phyloP scores from a whole-genome alignment of 2,329 filamentous ascomycete species.

The Hymenoscyphus fructigenus region DNA sequence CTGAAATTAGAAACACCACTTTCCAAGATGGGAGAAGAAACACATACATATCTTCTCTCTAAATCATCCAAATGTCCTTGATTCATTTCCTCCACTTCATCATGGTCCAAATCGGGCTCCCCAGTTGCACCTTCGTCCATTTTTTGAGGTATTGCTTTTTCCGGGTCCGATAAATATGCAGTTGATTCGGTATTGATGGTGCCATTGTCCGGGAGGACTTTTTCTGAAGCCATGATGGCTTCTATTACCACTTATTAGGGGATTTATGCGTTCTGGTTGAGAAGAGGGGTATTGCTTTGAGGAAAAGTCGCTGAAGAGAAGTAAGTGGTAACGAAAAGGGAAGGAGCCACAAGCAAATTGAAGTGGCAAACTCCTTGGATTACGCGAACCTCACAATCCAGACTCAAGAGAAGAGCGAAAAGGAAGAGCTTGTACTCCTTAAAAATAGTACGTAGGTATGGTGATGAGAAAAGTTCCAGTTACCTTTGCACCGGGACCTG shows the following conservation, averaged over 20 bases:
- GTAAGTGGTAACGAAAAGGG: too few species aligned
- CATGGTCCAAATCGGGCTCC: conserved; percentile 30
- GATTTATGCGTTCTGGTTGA: not conserved
- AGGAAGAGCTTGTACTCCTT: not conserved
- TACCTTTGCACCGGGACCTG: not conserved
- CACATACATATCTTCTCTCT: conserved; percentile 27
- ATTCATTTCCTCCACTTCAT: conserved; percentile 33
- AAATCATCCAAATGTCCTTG: conserved; percentile 31
- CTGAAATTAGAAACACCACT: conserved; percentile 22
- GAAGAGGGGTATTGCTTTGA: not conserved
- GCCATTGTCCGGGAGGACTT: conserved; percentile 20
- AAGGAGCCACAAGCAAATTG: too few species aligned
- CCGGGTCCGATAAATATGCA: conserved; percentile 20
- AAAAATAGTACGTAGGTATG: not conserved
- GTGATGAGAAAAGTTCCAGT: not conserved
- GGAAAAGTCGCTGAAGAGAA: not conserved
- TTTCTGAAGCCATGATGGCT: conserved; percentile 19
- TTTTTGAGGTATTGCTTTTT: conserved; percentile 15
- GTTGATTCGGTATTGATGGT: conserved; percentile 24
- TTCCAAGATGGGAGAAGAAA: not conserved
- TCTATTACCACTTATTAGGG: not conserved
- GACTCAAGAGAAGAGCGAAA: not conserved
- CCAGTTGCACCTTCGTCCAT: conserved; percentile 21
- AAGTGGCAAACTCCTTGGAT: too few species aligned
- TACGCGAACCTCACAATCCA: too few species aligned